Conservation (phyloP, 2,329 filamentous ascomycete genomes). For the Colletotrichum sp. region DNA sequence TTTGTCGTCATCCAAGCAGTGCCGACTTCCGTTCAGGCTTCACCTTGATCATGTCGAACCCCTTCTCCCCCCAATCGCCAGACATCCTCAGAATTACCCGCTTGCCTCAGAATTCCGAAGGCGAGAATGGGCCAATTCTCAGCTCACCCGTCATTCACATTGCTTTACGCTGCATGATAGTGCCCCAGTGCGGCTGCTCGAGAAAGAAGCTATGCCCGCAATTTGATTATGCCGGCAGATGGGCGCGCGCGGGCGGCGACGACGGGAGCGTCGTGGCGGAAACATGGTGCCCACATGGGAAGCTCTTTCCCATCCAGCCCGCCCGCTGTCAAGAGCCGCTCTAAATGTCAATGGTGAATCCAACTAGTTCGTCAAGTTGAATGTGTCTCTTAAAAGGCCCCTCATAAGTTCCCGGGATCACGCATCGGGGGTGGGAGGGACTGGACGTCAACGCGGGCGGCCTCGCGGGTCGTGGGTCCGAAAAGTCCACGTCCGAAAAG, state of each 20-base stretch:
- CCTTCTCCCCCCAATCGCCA: background rate
- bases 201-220: background rate
- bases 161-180: background rate
- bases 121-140: background rate
- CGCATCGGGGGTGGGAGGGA: background rate
- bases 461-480: background rate
- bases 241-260: background rate
- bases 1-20: background rate
- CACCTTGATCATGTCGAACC: background rate
- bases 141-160: background rate
- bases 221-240: background rate
- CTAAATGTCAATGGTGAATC: background rate
- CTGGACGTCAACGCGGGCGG: background rate
- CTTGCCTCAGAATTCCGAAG: background rate
- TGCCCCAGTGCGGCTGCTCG: background rate
- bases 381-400: background rate
- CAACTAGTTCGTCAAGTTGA: slow-evolving; percentile 12
- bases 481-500: background rate
- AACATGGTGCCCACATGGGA: background rate
- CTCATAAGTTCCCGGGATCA: background rate
- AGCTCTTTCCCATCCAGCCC: background rate
- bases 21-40: background rate
- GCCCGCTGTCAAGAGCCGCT: background rate
- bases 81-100: background rate
- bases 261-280: background rate